Evolutionary conservation across 805 yeast genomes (phyloP).

Genomic region (Lipomyces starkeyi): DNA sequence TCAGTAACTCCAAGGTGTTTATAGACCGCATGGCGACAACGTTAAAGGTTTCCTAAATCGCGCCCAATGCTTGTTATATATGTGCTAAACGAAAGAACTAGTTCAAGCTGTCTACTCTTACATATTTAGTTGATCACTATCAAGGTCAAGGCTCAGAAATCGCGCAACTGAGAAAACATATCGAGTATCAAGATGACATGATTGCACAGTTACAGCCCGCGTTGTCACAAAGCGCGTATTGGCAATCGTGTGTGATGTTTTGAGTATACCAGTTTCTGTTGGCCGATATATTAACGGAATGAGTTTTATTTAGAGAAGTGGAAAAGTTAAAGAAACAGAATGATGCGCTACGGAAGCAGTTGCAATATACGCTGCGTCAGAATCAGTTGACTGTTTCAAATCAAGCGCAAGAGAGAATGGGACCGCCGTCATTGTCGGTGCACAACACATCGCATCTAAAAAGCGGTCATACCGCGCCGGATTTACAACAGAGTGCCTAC

Average conservation of each 20-base stretch:
- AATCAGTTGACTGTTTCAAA: neutral
- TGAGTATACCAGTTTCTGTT: neutral
- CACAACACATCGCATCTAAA: neutral
- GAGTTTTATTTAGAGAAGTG: neutral
- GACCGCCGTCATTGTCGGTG: neutral
- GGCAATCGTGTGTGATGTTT: constrained; percentile 6
- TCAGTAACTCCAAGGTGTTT: constrained; percentile 15
- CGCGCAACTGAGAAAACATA: constrained; percentile 1
- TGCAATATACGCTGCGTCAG: neutral
- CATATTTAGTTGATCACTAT: constrained; percentile 14
- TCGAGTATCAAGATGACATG: constrained; percentile 8
- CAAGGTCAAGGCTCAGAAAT: constrained; percentile 12
- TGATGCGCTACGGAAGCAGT: constrained; percentile 6
- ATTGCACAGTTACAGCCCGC: constrained; percentile 5
- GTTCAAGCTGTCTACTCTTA: constrained; percentile 25
- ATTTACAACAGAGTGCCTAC: neutral
- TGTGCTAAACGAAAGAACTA: neutral
- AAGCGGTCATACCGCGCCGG: neutral
- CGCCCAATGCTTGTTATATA: neutral
- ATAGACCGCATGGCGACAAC: constrained; percentile 16
- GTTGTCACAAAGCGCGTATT: constrained; percentile 7
- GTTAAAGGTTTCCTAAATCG: constrained; percentile 14
- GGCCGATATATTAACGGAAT: neutral
- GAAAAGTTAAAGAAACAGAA: constrained; percentile 8
- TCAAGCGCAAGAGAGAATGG: neutral